Base-by-base conservation (phyloP, 106 monocot genomes). In the Apostasia shenzhenica region DNA sequence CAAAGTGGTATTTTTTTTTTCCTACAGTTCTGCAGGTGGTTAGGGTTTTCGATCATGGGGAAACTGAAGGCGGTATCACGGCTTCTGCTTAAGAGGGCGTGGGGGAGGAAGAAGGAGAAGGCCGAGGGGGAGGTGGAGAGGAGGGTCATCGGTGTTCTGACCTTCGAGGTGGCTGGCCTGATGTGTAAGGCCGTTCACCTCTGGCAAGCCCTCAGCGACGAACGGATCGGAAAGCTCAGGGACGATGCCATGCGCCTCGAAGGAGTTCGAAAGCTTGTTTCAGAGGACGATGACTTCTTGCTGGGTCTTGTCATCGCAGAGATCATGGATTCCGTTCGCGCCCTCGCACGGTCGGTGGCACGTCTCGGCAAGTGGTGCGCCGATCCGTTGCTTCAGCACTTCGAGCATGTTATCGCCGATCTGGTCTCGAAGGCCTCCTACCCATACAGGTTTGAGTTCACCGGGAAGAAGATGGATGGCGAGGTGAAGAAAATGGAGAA, bases 401-500 rank as follows among this genome's bases (percentile, higher is more conserved):
- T 91, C 61, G 83, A 81, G 40, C 67, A 54, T 45, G 54, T 71
- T 13, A 77, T 91, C 58, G 54, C 68, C 37, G 78, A 83, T 71
- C 67, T 81, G 39, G 39, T 79, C 59, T 39, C 59, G 66, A 73
- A 43, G 40, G 70, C 46, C 66, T 48, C 51, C 42, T 77, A 77
- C 47, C 67, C 52, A 13, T 57, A 58, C 54, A 76, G 80, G n/a
- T 49, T 84, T 42, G 46, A 67, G 66, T 85, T 73, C 71, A 38
- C 67, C 26, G 70, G 40, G 37, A 72, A 38, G 68, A 83, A 80
- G 59, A 78, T 83, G 82, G 83, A 73, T 9, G 63, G 75, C 14
- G 78, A 78, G 70, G 73, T 59, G 54, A 80, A 73, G 78, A 83
- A 88, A 81, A 88, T 94, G 88, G 88, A 91, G 77, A 58, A 70